Base-by-base conservation (phyloP, 2,329 filamentous ascomycete species). In the Hymenoscyphus repandus region DNA sequence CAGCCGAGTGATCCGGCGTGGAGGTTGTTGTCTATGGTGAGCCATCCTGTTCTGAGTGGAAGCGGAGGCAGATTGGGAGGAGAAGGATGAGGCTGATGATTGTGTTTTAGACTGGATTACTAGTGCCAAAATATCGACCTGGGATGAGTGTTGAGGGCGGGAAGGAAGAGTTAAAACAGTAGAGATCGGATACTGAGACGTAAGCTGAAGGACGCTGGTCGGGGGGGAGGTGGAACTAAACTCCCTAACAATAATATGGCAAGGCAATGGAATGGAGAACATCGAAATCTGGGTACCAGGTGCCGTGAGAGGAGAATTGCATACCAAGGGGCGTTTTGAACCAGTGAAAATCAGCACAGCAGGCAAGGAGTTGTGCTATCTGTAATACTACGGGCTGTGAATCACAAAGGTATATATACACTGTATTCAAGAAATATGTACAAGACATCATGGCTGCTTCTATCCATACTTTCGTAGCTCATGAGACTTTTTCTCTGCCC, bases 1-100 rank as follows among this genome's bases (percentile, higher is more conserved):
- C 93, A 99, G 72, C 93, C 93, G 9, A 91, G 87, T 56, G 89
- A 96, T 60, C 84, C 88, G 2, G 88, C 87, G 33, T 96, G 91
- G 91, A 79, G 89, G 66, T 70, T 97, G 62, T 73, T 99, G 61
- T 80, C 80, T 50, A 86, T 96, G 88, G 89, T 91, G 51, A 60
- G 71, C 54, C 37, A 22, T 41, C 6, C 40, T 15, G 45, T 22
- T 13, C 36, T 22, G 27, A 37, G 22, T 6, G 45, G 37, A 15
- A 31, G 22, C 32, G 17, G 5, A 15, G 10, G n/a, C 27, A 38
- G 3, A 27, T 44, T 11, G 32, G 27, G 45, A 48, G 49, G 38
- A 31, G 37, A n/a, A 47, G 42, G 22, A 27, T 10, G 37, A 38
- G 27, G 20, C 37, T 34, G 5, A n/a, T 27, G 5, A 42, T 17